Conservation (phyloP, 257 asterid genomes). For the Scutellaria galericulata region DNA sequence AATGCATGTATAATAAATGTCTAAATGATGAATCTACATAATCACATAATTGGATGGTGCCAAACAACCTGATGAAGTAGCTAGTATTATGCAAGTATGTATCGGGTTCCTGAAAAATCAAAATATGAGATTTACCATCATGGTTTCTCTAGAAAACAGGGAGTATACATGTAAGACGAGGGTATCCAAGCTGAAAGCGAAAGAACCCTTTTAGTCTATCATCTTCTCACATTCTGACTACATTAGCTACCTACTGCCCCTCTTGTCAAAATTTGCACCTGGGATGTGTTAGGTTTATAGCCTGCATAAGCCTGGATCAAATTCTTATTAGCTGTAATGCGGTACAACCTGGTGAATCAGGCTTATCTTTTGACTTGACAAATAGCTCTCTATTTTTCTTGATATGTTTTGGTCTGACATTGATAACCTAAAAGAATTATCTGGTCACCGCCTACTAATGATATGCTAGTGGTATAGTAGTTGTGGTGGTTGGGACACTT, state of each 20-base stretch:
- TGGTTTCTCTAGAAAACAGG: neutral
- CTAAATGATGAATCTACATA: neutral
- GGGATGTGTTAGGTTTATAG: neutral
- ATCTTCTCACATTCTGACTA: neutral
- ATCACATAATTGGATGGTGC: conserved; percentile 6
- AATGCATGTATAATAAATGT: conserved; percentile 10
- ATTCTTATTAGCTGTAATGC: neutral
- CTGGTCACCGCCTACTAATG: neutral
- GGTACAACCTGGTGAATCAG: conserved; percentile 2
- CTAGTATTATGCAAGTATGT: neutral
- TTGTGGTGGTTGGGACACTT: conserved; percentile 4
- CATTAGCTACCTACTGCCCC: conserved; percentile 7
- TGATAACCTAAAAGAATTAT: conserved; percentile 3
- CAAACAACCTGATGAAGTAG: conserved; percentile 3
- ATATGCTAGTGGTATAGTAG: neutral
- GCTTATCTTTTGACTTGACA: neutral
- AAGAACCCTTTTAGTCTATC: neutral
- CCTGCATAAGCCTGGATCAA: neutral
- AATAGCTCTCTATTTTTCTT: neutral
- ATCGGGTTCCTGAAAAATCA: neutral
- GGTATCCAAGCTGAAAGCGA: neutral
- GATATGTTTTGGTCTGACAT: neutral
- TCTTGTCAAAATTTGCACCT: neutral
- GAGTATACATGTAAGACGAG: neutral
- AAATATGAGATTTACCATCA: neutral